phyloP scores from a whole-genome alignment of 2,329 filamentous ascomycete genomes.

The Sordariomycetes sp. region DNA sequence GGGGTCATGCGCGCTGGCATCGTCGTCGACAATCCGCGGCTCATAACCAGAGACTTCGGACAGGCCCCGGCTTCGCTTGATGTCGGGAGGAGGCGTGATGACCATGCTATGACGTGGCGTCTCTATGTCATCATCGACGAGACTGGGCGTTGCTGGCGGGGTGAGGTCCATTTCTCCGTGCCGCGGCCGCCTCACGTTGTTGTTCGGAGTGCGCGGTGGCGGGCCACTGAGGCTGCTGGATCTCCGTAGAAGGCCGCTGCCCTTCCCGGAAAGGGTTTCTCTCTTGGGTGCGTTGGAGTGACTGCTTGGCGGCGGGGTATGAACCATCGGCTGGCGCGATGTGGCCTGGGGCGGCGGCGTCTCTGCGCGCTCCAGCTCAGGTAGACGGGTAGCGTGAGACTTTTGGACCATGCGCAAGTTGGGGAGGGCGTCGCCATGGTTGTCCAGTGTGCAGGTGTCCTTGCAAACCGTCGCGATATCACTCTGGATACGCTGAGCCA shows the following conservation, averaged over 20 bases:
- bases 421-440: constrained; percentile 12
- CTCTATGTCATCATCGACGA: constrained; percentile 9
- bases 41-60: not conserved
- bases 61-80: constrained; percentile 1
- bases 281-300: not conserved
- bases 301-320: constrained; percentile 2
- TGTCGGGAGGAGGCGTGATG: constrained; percentile 9
- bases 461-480: constrained; percentile 36
- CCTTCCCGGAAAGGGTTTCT: not conserved
- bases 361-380: not conserved
- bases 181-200: not conserved
- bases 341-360: not conserved
- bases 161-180: constrained; percentile 8
- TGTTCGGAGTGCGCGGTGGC: not conserved
- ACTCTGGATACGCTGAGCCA: constrained; percentile 29
- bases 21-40: constrained; percentile 1
- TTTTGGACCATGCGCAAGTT: constrained; percentile 13
- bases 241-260: not conserved
- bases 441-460: constrained; percentile 32
- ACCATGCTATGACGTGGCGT: constrained; percentile 10
- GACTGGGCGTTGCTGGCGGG: constrained; percentile 11
- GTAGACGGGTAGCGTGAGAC: not conserved
- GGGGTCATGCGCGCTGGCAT: not conserved
- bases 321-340: not conserved
- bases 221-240: not conserved